Base-by-base conservation (phyloP, 2,329 filamentous ascomycete genomes). In the Calonectria pteridis region DNA sequence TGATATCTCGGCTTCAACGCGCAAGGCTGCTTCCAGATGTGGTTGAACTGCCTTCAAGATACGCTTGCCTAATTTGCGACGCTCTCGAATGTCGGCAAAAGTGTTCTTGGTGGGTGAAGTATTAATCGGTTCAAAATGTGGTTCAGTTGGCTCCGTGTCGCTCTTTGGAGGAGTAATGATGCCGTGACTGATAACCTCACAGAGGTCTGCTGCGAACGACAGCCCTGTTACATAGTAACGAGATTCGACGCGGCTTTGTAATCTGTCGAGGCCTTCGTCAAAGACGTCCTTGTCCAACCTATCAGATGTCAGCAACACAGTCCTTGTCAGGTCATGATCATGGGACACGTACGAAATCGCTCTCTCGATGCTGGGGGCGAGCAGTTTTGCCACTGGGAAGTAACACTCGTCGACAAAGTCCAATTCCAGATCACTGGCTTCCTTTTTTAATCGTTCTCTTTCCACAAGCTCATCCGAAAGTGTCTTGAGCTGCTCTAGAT, bases 321-420 rank as follows among this genome's bases (percentile, higher is more conserved):
- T 84, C 71, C 23, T 59, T 33, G 71, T 28, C 37, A 1, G 62
- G 14, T 20, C 40, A 46, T 53, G 71, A 26, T 6, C 13, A 67
- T 43, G 18, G 49, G 71, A 53, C 33, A 91, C 95, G 91, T 90
- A 98, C 95, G 88, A 88, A 81, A 94, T 89, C 13, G 95, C 95
- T 84, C 94, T 95, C 50, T 95, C 93, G 64, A 98, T 87, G 33
- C 97, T 93, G 5, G 94, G 93, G 81, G 89, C 90, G 28, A 99
- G 89, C 65, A 97, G 86, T 78, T 92, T 92, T 70, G 93, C 90
- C 18, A 98, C 91, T 0, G 97, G 97, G 78, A 98, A 98, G 85
- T 98, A 99, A 78, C 97, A 93, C 43, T 91, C 93, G 82, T 98
- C 94, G 35, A 98, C 91, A 80, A 98, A 93, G 73, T 93, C 92